A percentile compares a stretch with the other conserved stretches of the same genome.
Conservation (phyloP, 2,329 filamentous ascomycete genomes). For the Chrysoporthe austroafricana region DNA sequence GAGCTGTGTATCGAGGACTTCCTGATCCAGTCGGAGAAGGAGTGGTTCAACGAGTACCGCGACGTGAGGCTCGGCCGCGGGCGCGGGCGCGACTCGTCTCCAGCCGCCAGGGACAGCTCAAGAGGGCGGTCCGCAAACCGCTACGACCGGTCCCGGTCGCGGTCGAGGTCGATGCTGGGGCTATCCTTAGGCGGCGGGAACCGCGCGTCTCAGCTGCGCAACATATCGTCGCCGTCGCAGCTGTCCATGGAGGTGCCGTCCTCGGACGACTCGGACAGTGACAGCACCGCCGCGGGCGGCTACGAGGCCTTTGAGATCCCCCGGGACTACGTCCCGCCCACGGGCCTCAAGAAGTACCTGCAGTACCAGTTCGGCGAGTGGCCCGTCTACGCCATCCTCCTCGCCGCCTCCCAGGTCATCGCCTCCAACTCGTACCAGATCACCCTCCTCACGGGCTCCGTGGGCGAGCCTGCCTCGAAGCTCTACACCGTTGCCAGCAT, state of each 20-base stretch:
- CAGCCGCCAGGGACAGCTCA: constrained; percentile 21
- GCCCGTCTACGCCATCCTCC: constrained; percentile 62
- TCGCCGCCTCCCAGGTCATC: constrained; percentile 63
- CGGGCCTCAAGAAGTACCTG: constrained; percentile 55
- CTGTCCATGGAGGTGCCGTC: constrained; percentile 11
- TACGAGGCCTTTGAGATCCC: constrained; percentile 29
- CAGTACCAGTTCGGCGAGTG: constrained; percentile 53
- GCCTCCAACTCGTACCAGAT: constrained; percentile 68
- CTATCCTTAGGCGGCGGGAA: constrained; percentile 13
- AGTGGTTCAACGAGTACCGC: constrained; percentile 65
- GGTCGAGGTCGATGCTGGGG: constrained; percentile 38
- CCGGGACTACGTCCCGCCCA: constrained; percentile 57
- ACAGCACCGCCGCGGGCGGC: constrained; percentile 6
- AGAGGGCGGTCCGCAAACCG: constrained; percentile 34
- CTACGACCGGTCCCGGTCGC: constrained; percentile 37
- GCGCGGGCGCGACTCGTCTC: constrained; percentile 14
- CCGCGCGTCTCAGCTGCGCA: constrained; percentile 10
- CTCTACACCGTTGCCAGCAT: constrained; percentile 62
- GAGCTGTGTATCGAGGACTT: constrained; percentile 68
- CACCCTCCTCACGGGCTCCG: constrained; percentile 63
- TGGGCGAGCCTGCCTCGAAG: constrained; percentile 59
- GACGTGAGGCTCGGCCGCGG: constrained; percentile 59
- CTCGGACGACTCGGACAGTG: constrained; percentile 29
- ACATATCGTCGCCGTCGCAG: background rate
- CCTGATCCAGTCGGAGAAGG: constrained; percentile 67